Evolutionary conservation across 2,329 filamentous ascomycete genomes (phyloP).

Genomic region (Beauveria rudraprayagi): DNA sequence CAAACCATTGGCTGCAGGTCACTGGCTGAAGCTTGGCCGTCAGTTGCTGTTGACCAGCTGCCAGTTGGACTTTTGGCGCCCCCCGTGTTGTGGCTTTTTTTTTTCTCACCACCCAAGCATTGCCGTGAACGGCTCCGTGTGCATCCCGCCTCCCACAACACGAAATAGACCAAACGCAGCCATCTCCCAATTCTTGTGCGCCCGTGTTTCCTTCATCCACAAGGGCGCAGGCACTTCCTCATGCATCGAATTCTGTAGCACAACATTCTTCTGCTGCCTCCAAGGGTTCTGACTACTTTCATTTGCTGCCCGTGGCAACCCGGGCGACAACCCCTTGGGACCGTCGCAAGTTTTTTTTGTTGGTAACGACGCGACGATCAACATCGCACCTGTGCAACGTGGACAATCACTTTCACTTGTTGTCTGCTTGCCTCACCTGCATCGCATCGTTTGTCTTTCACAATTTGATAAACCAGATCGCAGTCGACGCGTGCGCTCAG

Average conservation of each 20-base stretch:
- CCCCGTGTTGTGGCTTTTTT: conserved; percentile 9
- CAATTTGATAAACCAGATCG: not conserved
- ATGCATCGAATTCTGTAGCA: conserved; percentile 8
- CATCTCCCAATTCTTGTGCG: not conserved
- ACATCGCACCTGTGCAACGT: not conserved
- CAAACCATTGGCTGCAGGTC: not conserved
- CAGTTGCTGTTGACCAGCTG: no score
- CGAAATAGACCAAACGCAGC: not conserved
- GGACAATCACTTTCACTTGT: not conserved
- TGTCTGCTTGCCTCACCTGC: not conserved
- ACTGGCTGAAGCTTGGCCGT: not conserved
- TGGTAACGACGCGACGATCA: not conserved
- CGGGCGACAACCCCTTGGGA: not conserved
- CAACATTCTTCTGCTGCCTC: not conserved
- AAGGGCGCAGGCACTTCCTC: not conserved
- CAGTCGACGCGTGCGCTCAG: not conserved
- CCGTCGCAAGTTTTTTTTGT: not conserved
- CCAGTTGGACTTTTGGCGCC: not conserved
- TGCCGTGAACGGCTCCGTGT: not conserved
- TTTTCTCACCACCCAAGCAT: not conserved
- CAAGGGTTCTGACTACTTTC: not conserved
- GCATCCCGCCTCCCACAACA: conserved; percentile 7
- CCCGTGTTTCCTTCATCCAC: conserved; percentile 3
- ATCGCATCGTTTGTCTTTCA: not conserved
- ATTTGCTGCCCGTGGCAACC: conserved; percentile 5